Percentiles rank a stretch among this genome's conserved stretches.
Conservation (phyloP, 805 yeast genomes). For the Sugiyamaella floridensis region DNA sequence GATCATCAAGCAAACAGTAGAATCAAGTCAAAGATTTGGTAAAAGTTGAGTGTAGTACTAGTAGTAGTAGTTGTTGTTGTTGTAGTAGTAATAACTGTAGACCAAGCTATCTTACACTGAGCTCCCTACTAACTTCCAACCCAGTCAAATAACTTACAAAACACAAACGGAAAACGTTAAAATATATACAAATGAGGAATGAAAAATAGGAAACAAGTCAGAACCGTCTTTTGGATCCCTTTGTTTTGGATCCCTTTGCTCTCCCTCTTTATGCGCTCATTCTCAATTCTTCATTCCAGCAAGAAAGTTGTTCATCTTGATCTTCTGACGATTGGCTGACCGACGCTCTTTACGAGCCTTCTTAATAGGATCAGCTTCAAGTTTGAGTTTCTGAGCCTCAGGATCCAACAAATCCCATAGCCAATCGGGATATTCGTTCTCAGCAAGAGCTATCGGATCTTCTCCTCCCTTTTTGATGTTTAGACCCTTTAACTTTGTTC, state of each 20-base stretch:
- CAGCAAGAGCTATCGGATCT: conserved; percentile 83
- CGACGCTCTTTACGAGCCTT: conserved; percentile 66
- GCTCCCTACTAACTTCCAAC: no score
- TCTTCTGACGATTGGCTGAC: conserved; percentile 56
- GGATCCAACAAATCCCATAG: conserved; percentile 78
- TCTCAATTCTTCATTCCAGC: conserved; percentile 39
- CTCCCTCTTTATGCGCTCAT: not conserved
- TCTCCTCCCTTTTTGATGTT: conserved; percentile 73
- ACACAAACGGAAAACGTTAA: not conserved
- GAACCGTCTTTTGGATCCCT: no score
- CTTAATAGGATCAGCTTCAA: conserved; percentile 54
- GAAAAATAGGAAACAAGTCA: conserved; percentile 1
- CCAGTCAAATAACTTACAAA: no score
- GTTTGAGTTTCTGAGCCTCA: conserved; percentile 48
- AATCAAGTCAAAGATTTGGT: no score
- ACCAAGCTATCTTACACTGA: no score
- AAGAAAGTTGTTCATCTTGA: conserved; percentile 75
- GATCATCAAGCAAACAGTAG: no score
- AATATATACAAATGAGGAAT: conserved; percentile 5
- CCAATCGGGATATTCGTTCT: conserved; percentile 90
- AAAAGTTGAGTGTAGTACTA: no score
- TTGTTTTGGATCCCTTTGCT: no score
- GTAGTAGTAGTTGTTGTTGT: no score
- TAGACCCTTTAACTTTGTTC: conserved; percentile 59
- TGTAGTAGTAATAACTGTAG: no score